Percentiles rank a stretch among this genome's conserved stretches.
phyloP scores from a whole-genome alignment of 176 grass and related monocot genomes.

The Lolium perenne region DNA sequence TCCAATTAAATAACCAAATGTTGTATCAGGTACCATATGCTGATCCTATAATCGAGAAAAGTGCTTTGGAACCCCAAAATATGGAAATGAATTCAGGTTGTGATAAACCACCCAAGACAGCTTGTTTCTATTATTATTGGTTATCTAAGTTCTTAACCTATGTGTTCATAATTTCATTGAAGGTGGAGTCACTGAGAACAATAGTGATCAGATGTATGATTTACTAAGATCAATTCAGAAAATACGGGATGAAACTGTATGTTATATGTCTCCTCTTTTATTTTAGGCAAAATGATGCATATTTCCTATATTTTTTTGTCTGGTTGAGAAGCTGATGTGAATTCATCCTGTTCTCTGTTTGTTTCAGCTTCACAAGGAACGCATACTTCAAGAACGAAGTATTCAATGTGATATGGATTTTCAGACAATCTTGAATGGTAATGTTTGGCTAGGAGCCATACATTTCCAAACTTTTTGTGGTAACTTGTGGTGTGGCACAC shows the following conservation, averaged over 20 bases:
- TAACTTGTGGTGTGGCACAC: neutral
- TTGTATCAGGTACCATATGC: constrained; percentile 15
- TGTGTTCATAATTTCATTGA: constrained; percentile 16
- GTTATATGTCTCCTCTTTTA: constrained; percentile 22
- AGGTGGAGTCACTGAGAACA: constrained; percentile 3
- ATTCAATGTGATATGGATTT: constrained; percentile 58
- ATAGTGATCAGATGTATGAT: neutral
- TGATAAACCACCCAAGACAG: too few species aligned
- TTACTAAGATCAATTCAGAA: neutral
- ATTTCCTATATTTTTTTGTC: neutral
- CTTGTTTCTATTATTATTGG: too few species aligned
- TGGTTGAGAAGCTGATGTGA: neutral
- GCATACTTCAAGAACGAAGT: constrained; percentile 42
- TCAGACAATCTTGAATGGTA: constrained; percentile 46
- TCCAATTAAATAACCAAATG: constrained; percentile 21
- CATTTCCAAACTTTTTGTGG: neutral
- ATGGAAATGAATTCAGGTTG: neutral
- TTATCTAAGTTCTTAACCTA: neutral
- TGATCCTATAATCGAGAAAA: neutral
- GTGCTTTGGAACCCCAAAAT: neutral
- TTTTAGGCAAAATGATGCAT: neutral
- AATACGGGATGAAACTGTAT: constrained; percentile 38
- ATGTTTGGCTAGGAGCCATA: neutral
- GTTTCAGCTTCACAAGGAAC: constrained; percentile 38
- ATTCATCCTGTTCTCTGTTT: neutral